Evolutionary conservation across 1,284 basidiomycete genomes (phyloP).

Genomic region (Trametes polyzona): DNA sequence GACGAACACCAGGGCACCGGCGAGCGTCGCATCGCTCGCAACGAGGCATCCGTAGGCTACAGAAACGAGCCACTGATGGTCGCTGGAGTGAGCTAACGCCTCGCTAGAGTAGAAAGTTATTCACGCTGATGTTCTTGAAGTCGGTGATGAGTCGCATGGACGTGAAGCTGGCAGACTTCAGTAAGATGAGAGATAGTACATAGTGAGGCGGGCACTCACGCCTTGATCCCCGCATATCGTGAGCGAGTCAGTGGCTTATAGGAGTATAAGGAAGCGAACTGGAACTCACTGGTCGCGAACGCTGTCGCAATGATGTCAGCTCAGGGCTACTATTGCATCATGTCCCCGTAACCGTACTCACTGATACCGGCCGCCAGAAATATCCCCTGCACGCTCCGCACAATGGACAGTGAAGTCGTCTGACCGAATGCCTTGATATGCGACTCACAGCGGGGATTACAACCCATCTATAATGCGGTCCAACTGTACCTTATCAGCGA

Average conservation of each 20-base stretch:
- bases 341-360: too few relatives aligned
- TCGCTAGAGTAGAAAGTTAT: not conserved
- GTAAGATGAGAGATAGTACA: too few relatives aligned
- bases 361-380: too few relatives aligned
- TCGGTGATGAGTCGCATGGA: not conserved
- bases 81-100: not conserved
- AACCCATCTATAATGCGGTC: constrained; percentile 2
- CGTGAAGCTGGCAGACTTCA: too few relatives aligned
- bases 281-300: too few relatives aligned
- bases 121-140: constrained; percentile 1
- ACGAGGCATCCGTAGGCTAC: not conserved
- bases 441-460: not conserved
- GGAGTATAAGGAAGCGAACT: too few relatives aligned
- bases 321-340: too few relatives aligned
- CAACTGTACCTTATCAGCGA: not conserved
- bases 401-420: not conserved
- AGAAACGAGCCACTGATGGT: constrained; percentile 8
- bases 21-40: constrained; percentile 6
- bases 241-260: too few relatives aligned
- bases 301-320: too few relatives aligned
- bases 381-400: not conserved
- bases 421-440: not conserved
- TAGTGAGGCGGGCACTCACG: too few relatives aligned
- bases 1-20: constrained; percentile 4
- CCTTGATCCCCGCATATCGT: too few relatives aligned